Conservation (phyloP, 192 early-diverging fungal species). For the Obelidium mucronatum region DNA sequence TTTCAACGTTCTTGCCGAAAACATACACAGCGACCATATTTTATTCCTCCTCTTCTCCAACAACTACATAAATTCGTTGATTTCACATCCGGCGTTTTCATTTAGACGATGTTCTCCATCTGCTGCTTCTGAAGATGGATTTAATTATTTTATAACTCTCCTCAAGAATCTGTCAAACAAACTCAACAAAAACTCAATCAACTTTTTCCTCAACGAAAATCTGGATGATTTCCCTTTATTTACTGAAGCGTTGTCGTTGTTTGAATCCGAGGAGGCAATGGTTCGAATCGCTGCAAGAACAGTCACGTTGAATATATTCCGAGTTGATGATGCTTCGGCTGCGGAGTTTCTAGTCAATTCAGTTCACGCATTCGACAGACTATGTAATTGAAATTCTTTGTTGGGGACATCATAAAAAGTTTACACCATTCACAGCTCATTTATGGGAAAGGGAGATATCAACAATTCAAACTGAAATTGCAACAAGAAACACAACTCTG, state of each 20-base stretch:
- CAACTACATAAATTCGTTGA: slow-evolving; percentile 78
- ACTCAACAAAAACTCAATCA: slow-evolving; percentile 66
- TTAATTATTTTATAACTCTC: slow-evolving; percentile 73
- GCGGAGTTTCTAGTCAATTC: slow-evolving; percentile 9
- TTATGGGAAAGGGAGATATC: neutral
- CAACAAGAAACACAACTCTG: neutral
- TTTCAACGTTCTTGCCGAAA: neutral
- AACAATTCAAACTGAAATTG: neutral
- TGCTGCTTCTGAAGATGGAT: slow-evolving; percentile 57
- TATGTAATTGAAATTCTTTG: too few relatives aligned
- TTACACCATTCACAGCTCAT: neutral
- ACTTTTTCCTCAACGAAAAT: slow-evolving; percentile 70
- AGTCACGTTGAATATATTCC: slow-evolving; percentile 43
- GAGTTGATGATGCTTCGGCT: slow-evolving; percentile 1
- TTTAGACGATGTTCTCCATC: neutral
- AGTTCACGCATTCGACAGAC: neutral
- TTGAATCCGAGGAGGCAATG: slow-evolving; percentile 76
- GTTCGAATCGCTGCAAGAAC: slow-evolving; percentile 62
- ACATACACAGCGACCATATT: slow-evolving; percentile 35
- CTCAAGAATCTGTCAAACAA: slow-evolving; percentile 74
- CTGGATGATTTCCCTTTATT: slow-evolving; percentile 64
- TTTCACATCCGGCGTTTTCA: slow-evolving; percentile 30
- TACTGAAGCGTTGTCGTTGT: slow-evolving; percentile 68
- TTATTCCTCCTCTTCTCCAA: slow-evolving; percentile 71
- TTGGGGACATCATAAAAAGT: too few relatives aligned